Base-by-base conservation (phyloP, 352 stramenopile species). In the Peronospora belbahrii region DNA sequence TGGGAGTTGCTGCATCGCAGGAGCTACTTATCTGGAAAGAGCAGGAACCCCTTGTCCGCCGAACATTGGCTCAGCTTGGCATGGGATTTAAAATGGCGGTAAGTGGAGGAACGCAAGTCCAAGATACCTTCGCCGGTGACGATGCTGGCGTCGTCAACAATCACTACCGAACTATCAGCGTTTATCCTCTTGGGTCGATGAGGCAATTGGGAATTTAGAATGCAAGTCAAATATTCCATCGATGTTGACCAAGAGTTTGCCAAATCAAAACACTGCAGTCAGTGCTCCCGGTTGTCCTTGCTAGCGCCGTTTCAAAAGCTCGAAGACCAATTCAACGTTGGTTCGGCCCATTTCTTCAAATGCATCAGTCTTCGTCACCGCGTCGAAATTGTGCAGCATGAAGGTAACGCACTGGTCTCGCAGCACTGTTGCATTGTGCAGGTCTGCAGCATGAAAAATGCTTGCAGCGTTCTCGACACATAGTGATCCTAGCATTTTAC, bases 271-370 rank as follows among this genome's bases (percentile, higher is more conserved):
- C 3, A 14, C 20, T 33, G n/a, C 10, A 7, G 0, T 32, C 28
- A 25, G n/a, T 31, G 13, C 27, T 22, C 8, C 9, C 4, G 24
- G 11, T 33, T 19, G 23, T n/a, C 6, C 5, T 33, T 15, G 10
- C 30, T 55, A 92, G 42, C 80, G 80, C 22, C 77, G 80, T 62
- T 92, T 92, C 38, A 98, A 69, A 19, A 98, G 85, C 65, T 98
- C 94, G 67, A 98, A 98, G 13, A 98, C 93, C 18, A 99, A 75
- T 42, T 99, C 96, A 47, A 98, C 95, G 66, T 99, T 99, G 46
- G 74, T 96, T 44, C 95, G 69, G 15, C 94, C 95, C 96, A 99
- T 99, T 59, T 98, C 94, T 75, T 98, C 94, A 72, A 99, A 98
- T n/a, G 85, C 70, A 20, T 75, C 52, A 8, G 91, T 98, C 71